Base-by-base conservation (phyloP, 495 filamentous ascomycete genomes). In the Talaromyces borbonicus region DNA sequence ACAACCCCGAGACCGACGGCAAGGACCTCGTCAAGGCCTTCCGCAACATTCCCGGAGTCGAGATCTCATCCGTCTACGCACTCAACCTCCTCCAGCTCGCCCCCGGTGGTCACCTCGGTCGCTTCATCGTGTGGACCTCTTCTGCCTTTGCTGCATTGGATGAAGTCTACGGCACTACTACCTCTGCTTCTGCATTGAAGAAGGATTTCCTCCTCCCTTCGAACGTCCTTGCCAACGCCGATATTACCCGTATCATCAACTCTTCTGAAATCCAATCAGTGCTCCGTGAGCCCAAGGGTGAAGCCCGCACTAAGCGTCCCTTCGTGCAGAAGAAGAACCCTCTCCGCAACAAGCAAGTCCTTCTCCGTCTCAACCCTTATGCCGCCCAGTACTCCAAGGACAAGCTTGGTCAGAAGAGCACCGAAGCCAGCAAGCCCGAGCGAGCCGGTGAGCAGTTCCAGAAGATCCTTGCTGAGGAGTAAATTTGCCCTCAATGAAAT, bases 271-370 rank as follows among this genome's bases (percentile, higher is more conserved):
- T 97, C 66, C 92, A 98, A 80, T 82, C 79, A 65, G 89, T 96
- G 42, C 78, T 97, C 51, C 78, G 83, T 43, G 84, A 81, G 30
- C 87, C 88, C 58, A 89, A 86, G 77, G 93, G 93, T 54, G 83
- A 85, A 56, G 74, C 88, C 58, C 73, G 78, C 58, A 92, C 88
- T 69, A 96, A 96, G 87, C 85, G 92, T 57, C 72, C 73, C 56
- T 65, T 74, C 59, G 86, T 95, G 48, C 89, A 94, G 79, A 98
- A 98, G 89, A 95, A 95, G 87, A 97, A 98, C 79, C 93, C 92
- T 62, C 85, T 98, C 50, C 76, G 74, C 72, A 98, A 98, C 81
- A 93, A 85, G 79, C 93, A 97, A 76, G 80, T 98, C 49, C 77
- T 95, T 69, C 83, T 96, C 61, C 80, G 92, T 51, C 83, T 97